Percentiles rank a stretch among this genome's conserved stretches.
phyloP scores from a whole-genome alignment of 257 asterid species.

The Euphrasia confusa region DNA sequence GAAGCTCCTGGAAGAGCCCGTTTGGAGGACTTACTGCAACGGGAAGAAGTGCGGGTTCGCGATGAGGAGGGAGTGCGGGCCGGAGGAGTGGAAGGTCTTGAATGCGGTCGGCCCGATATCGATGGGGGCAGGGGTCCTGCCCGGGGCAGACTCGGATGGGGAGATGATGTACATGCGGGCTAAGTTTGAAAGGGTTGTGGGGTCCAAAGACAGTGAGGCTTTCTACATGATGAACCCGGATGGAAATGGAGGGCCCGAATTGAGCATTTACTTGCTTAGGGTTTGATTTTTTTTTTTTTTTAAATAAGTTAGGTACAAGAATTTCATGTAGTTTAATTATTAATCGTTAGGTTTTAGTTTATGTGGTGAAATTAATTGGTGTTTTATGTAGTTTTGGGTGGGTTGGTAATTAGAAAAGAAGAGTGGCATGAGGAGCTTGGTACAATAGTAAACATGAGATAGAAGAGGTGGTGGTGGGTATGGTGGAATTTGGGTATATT shows the following conservation, averaged over 20 bases:
- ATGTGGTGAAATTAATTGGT: no score
- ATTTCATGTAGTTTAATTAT: neutral
- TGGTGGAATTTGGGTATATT: neutral
- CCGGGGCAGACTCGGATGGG: slow-evolving; percentile 47
- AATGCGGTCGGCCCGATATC: slow-evolving; percentile 75
- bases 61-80: slow-evolving; percentile 62
- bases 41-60: slow-evolving; percentile 86
- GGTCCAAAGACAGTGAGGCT: slow-evolving; percentile 91
- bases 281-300: slow-evolving; percentile 27
- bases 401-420: no score
- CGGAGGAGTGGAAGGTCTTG: slow-evolving; percentile 78
- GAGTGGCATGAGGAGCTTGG: no score
- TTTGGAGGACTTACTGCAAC: slow-evolving; percentile 92
- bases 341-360: no score
- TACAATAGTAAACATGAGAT: neutral
- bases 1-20: slow-evolving; percentile 63
- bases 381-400: no score
- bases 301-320: no score
- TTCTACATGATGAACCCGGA: slow-evolving; percentile 98
- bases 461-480: neutral
- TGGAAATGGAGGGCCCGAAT: slow-evolving; percentile 95
- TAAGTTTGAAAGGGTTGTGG: slow-evolving; percentile 86
- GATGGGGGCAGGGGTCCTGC: slow-evolving; percentile 98
- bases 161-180: slow-evolving; percentile 97
- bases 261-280: slow-evolving; percentile 84